Evolutionary conservation across 345 rosid species (phyloP).

Genomic region (Eucalyptus marginata): DNA sequence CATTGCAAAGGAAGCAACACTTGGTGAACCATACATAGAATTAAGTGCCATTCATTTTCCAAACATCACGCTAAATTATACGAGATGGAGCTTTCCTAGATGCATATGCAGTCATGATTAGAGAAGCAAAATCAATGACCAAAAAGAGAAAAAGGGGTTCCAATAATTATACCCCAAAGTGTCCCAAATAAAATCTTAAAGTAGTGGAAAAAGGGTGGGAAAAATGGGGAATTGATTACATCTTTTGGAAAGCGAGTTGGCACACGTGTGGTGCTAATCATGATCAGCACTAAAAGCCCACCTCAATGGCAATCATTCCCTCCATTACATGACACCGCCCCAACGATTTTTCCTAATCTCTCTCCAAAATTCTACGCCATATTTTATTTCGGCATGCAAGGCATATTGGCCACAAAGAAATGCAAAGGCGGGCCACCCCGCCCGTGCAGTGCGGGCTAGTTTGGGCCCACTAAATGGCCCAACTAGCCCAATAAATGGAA

Average conservation of each 20-base stretch:
- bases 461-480: constrained; percentile 22
- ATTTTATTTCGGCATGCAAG: not conserved
- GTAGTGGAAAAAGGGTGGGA: not conserved
- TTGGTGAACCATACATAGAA: not conserved
- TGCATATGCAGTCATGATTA: not conserved
- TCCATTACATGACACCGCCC: constrained; percentile 5
- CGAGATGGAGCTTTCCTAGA: not conserved
- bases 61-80: not conserved
- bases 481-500: constrained; percentile 9
- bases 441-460: constrained; percentile 51
- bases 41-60: not conserved
- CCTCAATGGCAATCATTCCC: constrained; percentile 46
- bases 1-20: not conserved
- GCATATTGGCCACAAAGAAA: not conserved
- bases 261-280: constrained; percentile 84
- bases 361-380: not conserved
- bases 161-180: not conserved
- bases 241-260: constrained; percentile 34
- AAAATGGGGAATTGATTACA: not conserved
- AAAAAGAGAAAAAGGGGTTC: not conserved
- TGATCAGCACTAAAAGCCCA: constrained; percentile 51
- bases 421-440: constrained; percentile 41
- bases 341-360: not conserved
- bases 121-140: not conserved
- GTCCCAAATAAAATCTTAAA: not conserved